These are phyloP conservation scores for Trifolium repens DNA, from an alignment of 306 rosid genomes.

Conservation along the genomic window DNA sequence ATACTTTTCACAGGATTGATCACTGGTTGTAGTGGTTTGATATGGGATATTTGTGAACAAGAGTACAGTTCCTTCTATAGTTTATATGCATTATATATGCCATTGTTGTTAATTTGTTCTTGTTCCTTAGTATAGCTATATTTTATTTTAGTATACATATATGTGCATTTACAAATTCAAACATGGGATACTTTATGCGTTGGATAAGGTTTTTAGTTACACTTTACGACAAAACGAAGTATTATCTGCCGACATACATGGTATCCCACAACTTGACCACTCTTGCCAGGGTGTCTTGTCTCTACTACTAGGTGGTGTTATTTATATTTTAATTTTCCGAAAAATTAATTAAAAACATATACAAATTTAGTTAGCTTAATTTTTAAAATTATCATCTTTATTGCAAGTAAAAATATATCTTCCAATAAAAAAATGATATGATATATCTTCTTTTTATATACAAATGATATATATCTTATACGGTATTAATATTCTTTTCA, in stretches of 20 bases:
- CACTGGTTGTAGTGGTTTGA: not conserved
- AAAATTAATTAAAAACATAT: not conserved
- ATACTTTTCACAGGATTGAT: no score
- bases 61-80: no score
- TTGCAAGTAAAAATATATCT: no score
- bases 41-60: not conserved
- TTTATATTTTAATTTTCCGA: not conserved
- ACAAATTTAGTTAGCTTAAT: not conserved
- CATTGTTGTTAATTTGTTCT: not conserved
- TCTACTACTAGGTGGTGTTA: not conserved
- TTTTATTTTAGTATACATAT: not conserved
- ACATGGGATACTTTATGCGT: slow-evolving; percentile 10
- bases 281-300: slow-evolving; percentile 17
- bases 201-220: not conserved
- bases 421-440: no score
- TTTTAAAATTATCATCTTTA: not conserved
- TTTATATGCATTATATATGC: not conserved
- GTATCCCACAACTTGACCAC: slow-evolving; percentile 4
- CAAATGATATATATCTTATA: no score
- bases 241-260: not conserved
- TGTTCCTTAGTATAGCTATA: not conserved
- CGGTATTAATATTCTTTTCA: no score
- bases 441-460: no score
- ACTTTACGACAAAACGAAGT: not conserved
- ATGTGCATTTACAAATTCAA: not conserved